These are phyloP conservation scores for Candida nemodendra DNA, from an alignment of 805 yeast species.

Conservation along the genomic window DNA sequence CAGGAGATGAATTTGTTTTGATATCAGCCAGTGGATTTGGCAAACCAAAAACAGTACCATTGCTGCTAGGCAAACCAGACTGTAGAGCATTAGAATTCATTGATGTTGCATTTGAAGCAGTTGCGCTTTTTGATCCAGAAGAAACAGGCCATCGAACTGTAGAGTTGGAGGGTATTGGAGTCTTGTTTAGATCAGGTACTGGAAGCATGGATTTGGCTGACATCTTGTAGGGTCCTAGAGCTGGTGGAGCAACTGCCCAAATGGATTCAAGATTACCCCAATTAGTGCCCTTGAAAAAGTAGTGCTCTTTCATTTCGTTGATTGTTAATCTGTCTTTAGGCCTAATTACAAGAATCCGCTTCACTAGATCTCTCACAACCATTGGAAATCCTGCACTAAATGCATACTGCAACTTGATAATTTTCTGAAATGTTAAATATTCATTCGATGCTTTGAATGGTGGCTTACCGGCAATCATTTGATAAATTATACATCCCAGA, in stretches of 20 bases:
- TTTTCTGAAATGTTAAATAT: slow-evolving; percentile 77
- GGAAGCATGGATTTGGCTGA: slow-evolving; percentile 79
- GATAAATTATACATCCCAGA: slow-evolving; percentile 57
- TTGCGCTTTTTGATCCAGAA: slow-evolving; percentile 9
- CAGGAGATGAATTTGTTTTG: slow-evolving; percentile 20
- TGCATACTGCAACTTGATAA: slow-evolving; percentile 76
- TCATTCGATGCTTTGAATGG: slow-evolving; percentile 85
- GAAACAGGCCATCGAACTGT: slow-evolving; percentile 6
- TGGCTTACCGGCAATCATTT: slow-evolving; percentile 66
- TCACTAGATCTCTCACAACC: slow-evolving; percentile 68
- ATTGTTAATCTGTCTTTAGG: slow-evolving; percentile 64
- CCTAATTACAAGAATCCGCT: slow-evolving; percentile 60
- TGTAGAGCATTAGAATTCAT: slow-evolving; percentile 4
- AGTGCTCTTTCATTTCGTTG: slow-evolving; percentile 57
- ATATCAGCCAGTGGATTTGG: slow-evolving; percentile 18
- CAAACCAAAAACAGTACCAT: slow-evolving; percentile 21
- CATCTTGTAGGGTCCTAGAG: slow-evolving; percentile 67
- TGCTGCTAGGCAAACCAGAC: slow-evolving; percentile 6
- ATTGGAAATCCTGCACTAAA: slow-evolving; percentile 84
- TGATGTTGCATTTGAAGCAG: slow-evolving; percentile 9
- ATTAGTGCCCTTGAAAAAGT: slow-evolving; percentile 55
- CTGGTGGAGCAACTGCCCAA: slow-evolving; percentile 64
- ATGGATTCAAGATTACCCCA: slow-evolving; percentile 53
- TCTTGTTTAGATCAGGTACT: slow-evolving; percentile 49
- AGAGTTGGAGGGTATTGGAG: slow-evolving; percentile 17